Conservation (phyloP, 768 basidiomycete species). For the Terana coerulea region DNA sequence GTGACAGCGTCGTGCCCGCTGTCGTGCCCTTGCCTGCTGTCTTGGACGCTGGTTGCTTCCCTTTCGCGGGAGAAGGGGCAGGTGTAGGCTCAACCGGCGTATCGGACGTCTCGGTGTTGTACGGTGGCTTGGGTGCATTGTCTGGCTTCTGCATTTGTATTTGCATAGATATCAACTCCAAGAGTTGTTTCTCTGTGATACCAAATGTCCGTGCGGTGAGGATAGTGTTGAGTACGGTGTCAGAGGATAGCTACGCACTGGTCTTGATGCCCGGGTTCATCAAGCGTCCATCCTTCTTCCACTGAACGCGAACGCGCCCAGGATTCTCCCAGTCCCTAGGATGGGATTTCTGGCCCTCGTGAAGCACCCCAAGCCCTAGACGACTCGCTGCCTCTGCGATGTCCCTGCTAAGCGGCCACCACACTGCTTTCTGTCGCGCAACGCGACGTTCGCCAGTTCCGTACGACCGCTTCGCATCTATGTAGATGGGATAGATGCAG, state of each 20-base stretch:
- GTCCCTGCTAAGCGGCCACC: slow-evolving; percentile 95
- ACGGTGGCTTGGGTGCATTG: slow-evolving; percentile 62
- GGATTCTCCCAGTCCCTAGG: slow-evolving; percentile 99
- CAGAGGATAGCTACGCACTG: slow-evolving; percentile 47
- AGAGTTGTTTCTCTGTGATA: slow-evolving; percentile 67
- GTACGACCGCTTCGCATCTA: slow-evolving; percentile 92
- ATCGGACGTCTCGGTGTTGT: slow-evolving; percentile 30
- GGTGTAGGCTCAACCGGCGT: slow-evolving; percentile 27
- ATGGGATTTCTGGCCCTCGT: slow-evolving; percentile 88
- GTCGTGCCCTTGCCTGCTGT: slow-evolving; percentile 19
- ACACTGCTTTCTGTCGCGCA: slow-evolving; percentile 70
- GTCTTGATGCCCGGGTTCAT: slow-evolving; percentile 69
- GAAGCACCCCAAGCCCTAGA: slow-evolving; percentile 75
- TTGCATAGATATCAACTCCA: slow-evolving; percentile 69
- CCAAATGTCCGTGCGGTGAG: slow-evolving; percentile 3
- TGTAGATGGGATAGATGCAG: slow-evolving; percentile 93
- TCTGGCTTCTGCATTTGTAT: slow-evolving; percentile 75
- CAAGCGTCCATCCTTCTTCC: slow-evolving; percentile 75
- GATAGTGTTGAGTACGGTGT: not conserved
- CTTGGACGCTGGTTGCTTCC: slow-evolving; percentile 25
- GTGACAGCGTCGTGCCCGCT: slow-evolving; percentile 22
- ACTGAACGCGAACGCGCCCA: slow-evolving; percentile 88
- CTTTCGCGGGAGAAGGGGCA: slow-evolving; percentile 28
- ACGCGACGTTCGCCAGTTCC: slow-evolving; percentile 81
- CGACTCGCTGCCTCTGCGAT: slow-evolving; percentile 81